Evolutionary conservation across 495 filamentous ascomycete species (phyloP), one percentile per base, ranked within the genome.

Genomic region (Penicillium lividum): DNA sequence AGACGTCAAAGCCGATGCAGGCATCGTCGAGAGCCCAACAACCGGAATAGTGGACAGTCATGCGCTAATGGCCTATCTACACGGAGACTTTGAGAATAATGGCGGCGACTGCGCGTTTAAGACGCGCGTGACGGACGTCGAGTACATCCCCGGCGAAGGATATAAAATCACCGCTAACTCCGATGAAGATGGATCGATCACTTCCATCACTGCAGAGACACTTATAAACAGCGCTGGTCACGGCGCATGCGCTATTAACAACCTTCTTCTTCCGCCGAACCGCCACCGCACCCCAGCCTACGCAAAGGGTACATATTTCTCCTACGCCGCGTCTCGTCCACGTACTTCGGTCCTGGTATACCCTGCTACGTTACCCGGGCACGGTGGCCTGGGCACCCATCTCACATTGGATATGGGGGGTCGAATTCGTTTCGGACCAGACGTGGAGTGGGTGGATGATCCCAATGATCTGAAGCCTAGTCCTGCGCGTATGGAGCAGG

Each of bases 241-340:
- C 16, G 82, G 79, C 45, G 91, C 94, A 9, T 88, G 89, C 42
- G 72, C 68, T 10, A 78, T 98, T 25, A 89, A 86, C 55, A 98
- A 98, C 73, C 85, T 91, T 78, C 82, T 98, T 29, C 80, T 93
- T 0, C 89, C 90, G 0, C 29, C 64, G 0, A 75, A 73, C 5
- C 74, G 83, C 0, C 85, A 86, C 51, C 70, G 76, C 15, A 82
- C 72, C 11, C 82, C 90, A 4, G 88, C 83, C 72, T 98, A 89
- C 74, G 94, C 93, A 29, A 98, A 98, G 76, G 94, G 94, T 0
- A 92, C 91, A 10, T 98, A 98, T 76, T 97, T 93, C 76, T 91
- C 89, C 33, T 97, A 97, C 75, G 71, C 80, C 3, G 74, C 84
- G 0, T 82, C 86, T 4, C 63, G 60, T 0, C 93, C 91, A 5